Percentiles rank a stretch among this genome's conserved stretches.
Evolutionary conservation across 1,284 basidiomycete species (phyloP).

Genomic region (Cronartium quercuum): DNA sequence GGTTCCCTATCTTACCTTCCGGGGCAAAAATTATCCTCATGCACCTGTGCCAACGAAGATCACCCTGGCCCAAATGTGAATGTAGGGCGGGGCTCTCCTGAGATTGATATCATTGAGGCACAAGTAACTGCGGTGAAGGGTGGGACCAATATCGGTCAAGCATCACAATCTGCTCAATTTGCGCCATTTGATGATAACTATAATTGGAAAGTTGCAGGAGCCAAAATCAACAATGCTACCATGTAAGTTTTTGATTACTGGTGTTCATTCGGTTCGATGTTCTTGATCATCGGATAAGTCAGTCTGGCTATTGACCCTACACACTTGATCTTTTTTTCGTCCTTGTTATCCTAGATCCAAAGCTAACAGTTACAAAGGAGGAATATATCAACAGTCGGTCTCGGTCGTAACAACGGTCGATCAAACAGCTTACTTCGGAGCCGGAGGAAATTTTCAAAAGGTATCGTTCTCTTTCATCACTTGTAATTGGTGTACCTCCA

Average conservation of each 20-base stretch:
- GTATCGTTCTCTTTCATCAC: slow-evolving; percentile 26
- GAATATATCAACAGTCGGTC: slow-evolving; percentile 64
- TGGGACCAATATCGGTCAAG: slow-evolving; percentile 54
- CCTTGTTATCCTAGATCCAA: slow-evolving; percentile 45
- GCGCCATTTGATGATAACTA: slow-evolving; percentile 52
- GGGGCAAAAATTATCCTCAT: slow-evolving; percentile 55
- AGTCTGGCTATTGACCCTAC: background rate
- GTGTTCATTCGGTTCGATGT: slow-evolving; percentile 52
- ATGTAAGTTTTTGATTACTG: slow-evolving; percentile 52
- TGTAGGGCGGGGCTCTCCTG: slow-evolving; percentile 58
- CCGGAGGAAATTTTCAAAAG: slow-evolving; percentile 40
- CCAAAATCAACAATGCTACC: slow-evolving; percentile 4
- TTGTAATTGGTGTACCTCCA: slow-evolving; percentile 38
- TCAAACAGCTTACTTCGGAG: slow-evolving; percentile 45
- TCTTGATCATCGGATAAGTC: background rate
- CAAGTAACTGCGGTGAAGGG: slow-evolving; percentile 51
- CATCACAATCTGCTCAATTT: slow-evolving; percentile 70
- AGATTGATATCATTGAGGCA: slow-evolving; percentile 64
- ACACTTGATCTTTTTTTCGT: background rate
- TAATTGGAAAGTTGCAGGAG: slow-evolving; percentile 8
- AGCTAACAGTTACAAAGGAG: slow-evolving; percentile 70
- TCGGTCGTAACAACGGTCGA: slow-evolving; percentile 43
- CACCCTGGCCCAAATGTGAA: slow-evolving; percentile 60
- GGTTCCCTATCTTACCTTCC: slow-evolving; percentile 47
- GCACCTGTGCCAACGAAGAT: slow-evolving; percentile 57